Base-by-base conservation (phyloP, 495 filamentous ascomycete genomes). In the Chlorociboria aeruginascens region DNA sequence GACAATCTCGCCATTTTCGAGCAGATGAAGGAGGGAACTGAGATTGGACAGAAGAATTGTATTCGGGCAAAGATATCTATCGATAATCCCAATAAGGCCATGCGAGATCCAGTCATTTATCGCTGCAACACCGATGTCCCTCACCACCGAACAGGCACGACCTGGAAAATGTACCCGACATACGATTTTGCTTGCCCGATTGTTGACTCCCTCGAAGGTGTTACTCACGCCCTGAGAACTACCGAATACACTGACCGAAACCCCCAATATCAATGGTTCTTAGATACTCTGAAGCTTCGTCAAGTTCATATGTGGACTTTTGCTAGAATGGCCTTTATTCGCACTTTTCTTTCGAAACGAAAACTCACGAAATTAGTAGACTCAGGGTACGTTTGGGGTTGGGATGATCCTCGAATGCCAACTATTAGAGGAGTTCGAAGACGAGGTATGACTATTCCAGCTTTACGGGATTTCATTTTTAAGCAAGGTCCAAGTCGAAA, bases 191-290 rank as follows among this genome's bases (percentile, higher is more conserved):
- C 82, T 51, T 94, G 87, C 65, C 92, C 93, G 11, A 78, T 96
- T 34, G 79, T 98, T 38, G 92, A 98, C 66, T 79, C 80, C 25
- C 66, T 89, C 54, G 89, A 97, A 67, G 89, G 88, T 36, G 86
- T 97, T 43, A 96, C 92, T 10, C 92, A 97, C 61, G 92, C 92
- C 28, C 76, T 98, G 43, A 79, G 93, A 53, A 94, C 92, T 1
- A 96, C 89, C 50, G 92, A 98, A 70, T 98, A 97, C 70, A 83
- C 89, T 34, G 93, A 98, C 66, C 86, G 92, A 44, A 96, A 98
- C 65, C 83, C 86, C 9, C 90, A 95, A 68, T 98, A 97, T 69
- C 79, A 92, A 61, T 98, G 92, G 92, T 89, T 98, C 72, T 61
- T 93, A 31, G 79, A 94, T 49, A 77, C 86, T 0, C 74, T 97